These are phyloP conservation scores for Podospora fimiseda DNA, from an alignment of 495 filamentous ascomycete genomes.

Conservation along the genomic window DNA sequence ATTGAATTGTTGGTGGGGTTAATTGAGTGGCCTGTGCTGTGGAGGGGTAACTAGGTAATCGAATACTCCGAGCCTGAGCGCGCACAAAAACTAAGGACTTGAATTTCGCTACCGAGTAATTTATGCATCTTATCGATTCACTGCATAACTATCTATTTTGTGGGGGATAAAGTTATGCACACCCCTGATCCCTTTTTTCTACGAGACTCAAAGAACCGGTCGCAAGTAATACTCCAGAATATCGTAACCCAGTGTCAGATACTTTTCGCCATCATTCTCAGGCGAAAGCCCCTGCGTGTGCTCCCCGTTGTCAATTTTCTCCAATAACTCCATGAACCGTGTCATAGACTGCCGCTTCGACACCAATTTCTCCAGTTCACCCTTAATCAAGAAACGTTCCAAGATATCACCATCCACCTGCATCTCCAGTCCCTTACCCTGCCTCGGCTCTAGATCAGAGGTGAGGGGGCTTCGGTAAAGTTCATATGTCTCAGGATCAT, in stretches of 20 bases:
- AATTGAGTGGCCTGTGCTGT: too few species aligned
- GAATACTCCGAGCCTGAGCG: too few species aligned
- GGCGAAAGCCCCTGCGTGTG: slow-evolving; percentile 11
- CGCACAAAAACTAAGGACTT: too few species aligned
- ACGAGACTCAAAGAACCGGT: slow-evolving; percentile 29
- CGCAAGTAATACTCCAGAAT: slow-evolving; percentile 42
- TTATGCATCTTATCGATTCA: not conserved
- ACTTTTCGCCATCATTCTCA: slow-evolving; percentile 11
- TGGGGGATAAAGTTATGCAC: not conserved
- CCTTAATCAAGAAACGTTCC: slow-evolving; percentile 43
- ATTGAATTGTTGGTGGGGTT: too few species aligned
- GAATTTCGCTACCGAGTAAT: too few species aligned
- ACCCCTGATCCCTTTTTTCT: not conserved
- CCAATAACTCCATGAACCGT: slow-evolving; percentile 30
- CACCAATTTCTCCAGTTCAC: slow-evolving; percentile 41
- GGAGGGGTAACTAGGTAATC: too few species aligned
- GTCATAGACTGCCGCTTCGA: slow-evolving; percentile 13
- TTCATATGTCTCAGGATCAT: slow-evolving; percentile 18
- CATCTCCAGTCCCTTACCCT: slow-evolving; percentile 37
- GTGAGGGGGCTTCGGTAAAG: slow-evolving; percentile 10
- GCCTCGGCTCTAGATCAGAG: slow-evolving; percentile 21
- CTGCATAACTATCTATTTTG: not conserved
- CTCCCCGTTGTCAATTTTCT: slow-evolving; percentile 27
- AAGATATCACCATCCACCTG: slow-evolving; percentile 68
- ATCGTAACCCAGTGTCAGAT: slow-evolving; percentile 36